Base-by-base conservation (phyloP, 139 green algal genomes). In the Chara braunii region DNA sequence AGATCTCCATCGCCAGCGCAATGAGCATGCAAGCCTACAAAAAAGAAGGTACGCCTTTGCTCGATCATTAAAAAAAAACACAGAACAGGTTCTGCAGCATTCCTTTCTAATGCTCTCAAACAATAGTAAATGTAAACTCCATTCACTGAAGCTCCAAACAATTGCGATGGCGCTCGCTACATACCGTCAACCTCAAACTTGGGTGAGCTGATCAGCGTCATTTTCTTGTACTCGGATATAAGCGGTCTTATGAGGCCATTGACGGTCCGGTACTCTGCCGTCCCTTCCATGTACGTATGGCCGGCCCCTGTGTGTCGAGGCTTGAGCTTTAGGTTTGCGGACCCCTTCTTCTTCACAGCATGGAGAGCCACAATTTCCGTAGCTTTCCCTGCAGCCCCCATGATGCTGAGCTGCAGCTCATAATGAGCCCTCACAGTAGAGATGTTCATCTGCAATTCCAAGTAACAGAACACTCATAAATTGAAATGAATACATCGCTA, bases 401-500 rank as follows among this genome's bases (percentile, higher is more conserved):
- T 74, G 2, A 37, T 56, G 22, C 55, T 56, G 5, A 71, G 28
- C 3, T 71, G 57, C 23, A 74, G 36, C 55, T 74, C 65, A 22
- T 74, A 74, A 40, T 74, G 65, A 11, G 50, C 7, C 18, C 43
- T 61, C 35, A 74, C 35, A 28, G 44, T 56, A 7, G 44, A 50
- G 18, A 74, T 62, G 54, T 74, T 74, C 33, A 74, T 42, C 65
- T 74, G 65, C 32, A 70, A 9, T 26, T 6, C n/a, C n/a, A n/a
- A n/a, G n/a, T n/a, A n/a, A n/a, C n/a, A n/a, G n/a, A n/a, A n/a
- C n/a, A n/a, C n/a, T n/a, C n/a, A n/a, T n/a, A n/a, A n/a, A n/a
- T n/a, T n/a, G n/a, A n/a, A n/a, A n/a, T n/a, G n/a, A n/a, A n/a
- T n/a, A n/a, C n/a, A n/a, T n/a, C n/a, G n/a, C n/a, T n/a, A n/a